Base-by-base conservation (phyloP, 2,329 filamentous ascomycete genomes). In the Pseudophaeomoniella oleicola region DNA sequence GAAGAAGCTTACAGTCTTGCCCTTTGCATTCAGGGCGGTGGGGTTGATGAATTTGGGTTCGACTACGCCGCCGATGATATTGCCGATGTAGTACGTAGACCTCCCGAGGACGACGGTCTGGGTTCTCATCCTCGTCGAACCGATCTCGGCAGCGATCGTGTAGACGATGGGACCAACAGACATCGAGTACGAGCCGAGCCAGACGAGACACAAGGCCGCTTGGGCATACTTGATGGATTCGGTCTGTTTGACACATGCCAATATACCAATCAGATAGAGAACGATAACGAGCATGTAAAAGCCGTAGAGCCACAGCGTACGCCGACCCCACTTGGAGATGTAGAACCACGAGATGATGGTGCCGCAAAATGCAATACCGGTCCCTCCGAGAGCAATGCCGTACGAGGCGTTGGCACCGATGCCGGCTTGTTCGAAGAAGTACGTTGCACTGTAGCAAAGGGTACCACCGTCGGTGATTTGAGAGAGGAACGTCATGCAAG, bases 331-430 rank as follows among this genome's bases (percentile, higher is more conserved):
- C 2, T 80, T 80, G 14, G 72, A 49, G 76, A 88, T 85, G 34
- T 88, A 64, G 43, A 72, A 73, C 82, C 84, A 90, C 1, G 83
- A 78, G 32, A 79, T 81, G 42, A 90, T 75, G 3, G 85, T 80
- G 33, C 83, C 84, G 18, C 76, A 72, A 68, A 86, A 85, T 60
- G 87, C 72, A 53, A 76, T 72, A n/a, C 63, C 66, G 46, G 73
- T 74, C 42, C 73, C 69, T 35, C 70, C 71, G 40, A 76, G 62
- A 6, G 69, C 64, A 48, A 76, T 71, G 38, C 67, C 58, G 42
- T 72, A 76, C 0, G 72, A 61, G 16, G 64, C 59, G 11, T 57
- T 53, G 1, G 63, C 56, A 0, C 54, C 46, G 17, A 77, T 51
- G 2, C 72, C 72, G 2, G 71, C 72, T 46, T 72, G 67, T 42